Conservation (phyloP, 2,329 filamentous ascomycete genomes). For the Tolypocladium amazonense region DNA sequence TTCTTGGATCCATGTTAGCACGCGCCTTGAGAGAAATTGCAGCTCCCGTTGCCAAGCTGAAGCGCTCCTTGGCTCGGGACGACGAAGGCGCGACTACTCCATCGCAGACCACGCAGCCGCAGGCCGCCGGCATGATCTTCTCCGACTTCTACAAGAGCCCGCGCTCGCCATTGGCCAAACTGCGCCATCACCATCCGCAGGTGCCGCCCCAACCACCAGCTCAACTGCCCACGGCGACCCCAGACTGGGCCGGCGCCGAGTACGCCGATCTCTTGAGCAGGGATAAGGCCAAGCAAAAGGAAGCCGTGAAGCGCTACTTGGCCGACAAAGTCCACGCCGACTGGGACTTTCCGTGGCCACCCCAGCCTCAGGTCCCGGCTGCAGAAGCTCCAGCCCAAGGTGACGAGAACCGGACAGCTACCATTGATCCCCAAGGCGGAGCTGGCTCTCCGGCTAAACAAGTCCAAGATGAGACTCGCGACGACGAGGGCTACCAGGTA, state of each 20-base stretch:
- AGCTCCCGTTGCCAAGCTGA: not conserved
- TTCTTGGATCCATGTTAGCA: not conserved
- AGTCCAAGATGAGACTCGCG: slow-evolving; percentile 20
- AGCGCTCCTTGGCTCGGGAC: not conserved
- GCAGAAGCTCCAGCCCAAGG: not conserved
- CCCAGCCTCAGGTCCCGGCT: slow-evolving; percentile 6
- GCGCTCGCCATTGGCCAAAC: slow-evolving; percentile 40
- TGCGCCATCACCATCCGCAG: slow-evolving; percentile 28
- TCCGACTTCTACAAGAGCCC: slow-evolving; percentile 48
- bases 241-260: slow-evolving; percentile 34
- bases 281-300: slow-evolving; percentile 53
- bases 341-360: slow-evolving; percentile 51
- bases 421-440: not conserved
- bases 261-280: slow-evolving; percentile 50
- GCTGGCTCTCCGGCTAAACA: not conserved
- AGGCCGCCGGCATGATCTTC: slow-evolving; percentile 37
- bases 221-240: slow-evolving; percentile 16
- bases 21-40: not conserved
- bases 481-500: slow-evolving; percentile 23
- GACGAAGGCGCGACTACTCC: not conserved
- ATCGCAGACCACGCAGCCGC: not conserved
- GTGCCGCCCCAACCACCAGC: slow-evolving; percentile 16
- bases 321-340: slow-evolving; percentile 44
- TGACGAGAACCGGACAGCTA: not conserved
- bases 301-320: slow-evolving; percentile 47